Evolutionary conservation across 306 rosid genomes (phyloP).

Genomic region (Vicia villosa): DNA sequence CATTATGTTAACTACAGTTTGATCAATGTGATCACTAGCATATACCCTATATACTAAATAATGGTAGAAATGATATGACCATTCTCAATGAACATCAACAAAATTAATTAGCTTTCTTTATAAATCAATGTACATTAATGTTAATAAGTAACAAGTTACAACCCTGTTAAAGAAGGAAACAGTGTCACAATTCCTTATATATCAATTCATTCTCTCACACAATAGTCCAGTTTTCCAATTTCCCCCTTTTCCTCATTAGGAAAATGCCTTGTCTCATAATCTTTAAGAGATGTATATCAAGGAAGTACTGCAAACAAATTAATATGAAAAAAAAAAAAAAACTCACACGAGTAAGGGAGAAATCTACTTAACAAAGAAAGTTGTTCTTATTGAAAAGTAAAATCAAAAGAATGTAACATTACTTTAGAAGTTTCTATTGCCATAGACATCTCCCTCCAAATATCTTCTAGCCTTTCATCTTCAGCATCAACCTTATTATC

Average conservation of each 20-base stretch:
- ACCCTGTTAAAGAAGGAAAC: constrained; percentile 3
- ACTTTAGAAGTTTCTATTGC: constrained; percentile 80
- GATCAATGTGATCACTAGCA: background rate
- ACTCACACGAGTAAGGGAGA: too few species aligned
- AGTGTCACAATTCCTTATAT: constrained; percentile 9
- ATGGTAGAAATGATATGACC: background rate
- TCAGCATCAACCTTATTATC: too few species aligned
- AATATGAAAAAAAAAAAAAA: background rate
- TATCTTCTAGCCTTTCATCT: constrained; percentile 72
- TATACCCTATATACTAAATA: background rate
- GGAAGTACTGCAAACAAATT: constrained; percentile 14
- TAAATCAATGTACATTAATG: constrained; percentile 7
- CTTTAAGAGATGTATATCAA: background rate
- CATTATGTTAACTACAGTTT: background rate
- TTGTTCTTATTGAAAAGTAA: constrained; percentile 9
- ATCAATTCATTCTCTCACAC: background rate
- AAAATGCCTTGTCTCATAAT: background rate
- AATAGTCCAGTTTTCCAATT: constrained; percentile 19
- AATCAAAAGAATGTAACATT: constrained; percentile 29
- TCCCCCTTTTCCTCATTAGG: background rate
- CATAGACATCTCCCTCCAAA: constrained; percentile 90
- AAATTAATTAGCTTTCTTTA: constrained; percentile 6
- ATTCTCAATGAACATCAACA: constrained; percentile 1
- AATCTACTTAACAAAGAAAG: constrained; percentile 6
- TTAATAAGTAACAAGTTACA: constrained; percentile 1